Conservation (phyloP, 2,329 filamentous ascomycete species). For the Huntiella decipiens region DNA sequence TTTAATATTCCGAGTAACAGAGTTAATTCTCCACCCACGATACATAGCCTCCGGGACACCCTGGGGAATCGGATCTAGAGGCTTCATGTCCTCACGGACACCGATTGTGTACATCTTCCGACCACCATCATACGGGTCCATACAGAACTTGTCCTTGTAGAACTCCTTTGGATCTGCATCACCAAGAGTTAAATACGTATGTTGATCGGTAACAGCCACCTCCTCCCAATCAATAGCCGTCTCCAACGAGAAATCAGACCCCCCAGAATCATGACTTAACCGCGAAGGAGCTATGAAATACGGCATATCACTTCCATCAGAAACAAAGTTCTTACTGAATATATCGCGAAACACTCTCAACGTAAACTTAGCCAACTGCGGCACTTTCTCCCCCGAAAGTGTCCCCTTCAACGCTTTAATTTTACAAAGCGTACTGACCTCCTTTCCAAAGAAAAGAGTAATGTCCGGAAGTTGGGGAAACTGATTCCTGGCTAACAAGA, state of each 20-base stretch:
- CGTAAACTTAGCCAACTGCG: slow-evolving; percentile 50
- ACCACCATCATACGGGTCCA: slow-evolving; percentile 42
- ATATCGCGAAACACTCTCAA: slow-evolving; percentile 61
- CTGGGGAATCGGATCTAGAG: slow-evolving; percentile 45
- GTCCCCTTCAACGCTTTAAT: slow-evolving; percentile 25
- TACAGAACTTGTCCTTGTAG: slow-evolving; percentile 33
- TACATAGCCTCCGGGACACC: slow-evolving; percentile 29
- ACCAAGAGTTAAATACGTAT: slow-evolving; percentile 16
- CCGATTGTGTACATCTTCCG: slow-evolving; percentile 38
- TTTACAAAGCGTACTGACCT: slow-evolving; percentile 37
- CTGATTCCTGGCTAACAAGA: slow-evolving; percentile 47
- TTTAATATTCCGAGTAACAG: slow-evolving; percentile 42
- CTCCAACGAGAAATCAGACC: background rate
- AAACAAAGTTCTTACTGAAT: slow-evolving; percentile 72
- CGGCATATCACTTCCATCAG: slow-evolving; percentile 43
- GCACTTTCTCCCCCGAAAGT: slow-evolving; percentile 24
- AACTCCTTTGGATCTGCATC: slow-evolving; percentile 29
- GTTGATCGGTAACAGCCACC: slow-evolving; percentile 23
- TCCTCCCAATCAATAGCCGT: slow-evolving; percentile 41
- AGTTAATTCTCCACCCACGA: slow-evolving; percentile 20
- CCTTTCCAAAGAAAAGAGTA: slow-evolving; percentile 50
- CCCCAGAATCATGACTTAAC: slow-evolving; percentile 14
- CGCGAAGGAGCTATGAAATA: slow-evolving; percentile 60
- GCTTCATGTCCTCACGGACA: slow-evolving; percentile 37
- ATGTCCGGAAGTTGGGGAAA: slow-evolving; percentile 50